These are phyloP conservation scores for Malus hybrid DNA, from an alignment of 331 rosid species.

Conservation along the genomic window DNA sequence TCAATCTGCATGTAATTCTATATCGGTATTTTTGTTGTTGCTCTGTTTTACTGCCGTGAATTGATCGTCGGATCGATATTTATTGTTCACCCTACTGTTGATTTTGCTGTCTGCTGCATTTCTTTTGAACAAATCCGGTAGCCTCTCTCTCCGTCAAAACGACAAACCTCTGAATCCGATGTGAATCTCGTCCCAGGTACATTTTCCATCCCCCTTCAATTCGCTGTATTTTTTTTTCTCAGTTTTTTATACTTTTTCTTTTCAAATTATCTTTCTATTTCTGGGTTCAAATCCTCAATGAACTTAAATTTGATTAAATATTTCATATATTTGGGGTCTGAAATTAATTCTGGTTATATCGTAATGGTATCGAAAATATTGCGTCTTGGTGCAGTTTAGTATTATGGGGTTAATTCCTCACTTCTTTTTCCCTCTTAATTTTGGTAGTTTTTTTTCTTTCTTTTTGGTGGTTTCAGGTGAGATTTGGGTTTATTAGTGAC, in stretches of 20 bases:
- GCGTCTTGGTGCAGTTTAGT: not conserved
- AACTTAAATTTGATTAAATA: not conserved
- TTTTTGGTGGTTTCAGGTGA: constrained; percentile 9
- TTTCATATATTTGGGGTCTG: not conserved
- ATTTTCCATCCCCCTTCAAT: not conserved
- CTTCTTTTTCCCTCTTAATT: not conserved
- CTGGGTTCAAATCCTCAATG: not conserved
- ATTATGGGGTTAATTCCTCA: not conserved
- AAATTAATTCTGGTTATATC: not conserved
- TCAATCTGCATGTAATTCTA: not conserved
- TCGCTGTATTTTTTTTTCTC: not conserved
- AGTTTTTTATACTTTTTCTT: not conserved
- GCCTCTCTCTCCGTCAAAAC: not conserved
- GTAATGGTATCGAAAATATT: not conserved
- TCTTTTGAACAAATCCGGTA: too few species aligned
- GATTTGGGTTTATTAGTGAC: constrained; percentile 17
- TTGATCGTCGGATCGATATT: not conserved
- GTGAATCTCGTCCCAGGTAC: not conserved
- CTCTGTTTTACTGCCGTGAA: not conserved
- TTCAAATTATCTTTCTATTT: not conserved
- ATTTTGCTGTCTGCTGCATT: constrained; percentile 17
- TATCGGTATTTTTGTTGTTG: not conserved
- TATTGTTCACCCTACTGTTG: not conserved
- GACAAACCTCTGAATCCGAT: not conserved
- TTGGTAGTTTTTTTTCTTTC: not conserved